Evolutionary conservation across 2,329 filamentous ascomycete species (phyloP), one percentile per base, ranked within the genome.

Genomic region (Ceratocystis albifundus): DNA sequence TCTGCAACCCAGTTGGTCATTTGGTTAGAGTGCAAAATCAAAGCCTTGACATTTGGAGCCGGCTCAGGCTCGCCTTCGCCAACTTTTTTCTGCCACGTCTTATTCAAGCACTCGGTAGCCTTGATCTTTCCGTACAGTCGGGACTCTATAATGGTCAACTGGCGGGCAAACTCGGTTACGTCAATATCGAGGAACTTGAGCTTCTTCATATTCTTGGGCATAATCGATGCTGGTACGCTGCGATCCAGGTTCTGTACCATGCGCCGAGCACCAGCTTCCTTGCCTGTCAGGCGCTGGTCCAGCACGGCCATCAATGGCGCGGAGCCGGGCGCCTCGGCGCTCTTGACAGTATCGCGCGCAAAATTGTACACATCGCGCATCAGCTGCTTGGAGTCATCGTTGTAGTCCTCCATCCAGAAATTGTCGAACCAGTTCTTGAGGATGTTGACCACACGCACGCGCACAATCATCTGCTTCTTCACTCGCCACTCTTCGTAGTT

Each of bases 191-290:
- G 78, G 77, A 99, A 97, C 76, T 97, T 99, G 71, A 99, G 83
- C 77, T 96, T 99, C 83, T 94, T 96, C 91, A 99, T 96, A 75
- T 97, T 96, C 82, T 96, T 96, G 1, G 94, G 94, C 74, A 96
- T 85, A 73, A 97, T 96, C 0, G 94, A 90, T 45, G 88, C 79
- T 3, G 94, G 93, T 0, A 89, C 88, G 69, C 89, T 87, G 71
- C 87, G 87, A 73, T 86, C 93, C 69, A 94, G 80, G 0, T 91
- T 97, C 69, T 94, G 86, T 20, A 99, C 87, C 74, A 99, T 83
- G 44, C 90, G 86, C 73, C 95, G 92, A 8, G 87, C 88, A 22
- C 89, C 87, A 17, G 88, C 88, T 70, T 97, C 94, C 73, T 95
- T 91, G 67, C 94, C 93, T 69, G 84, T 87, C 70, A 96, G 80